Conservation (phyloP, 2,329 filamentous ascomycete genomes). For the Sporothrix pseudoabietina region DNA sequence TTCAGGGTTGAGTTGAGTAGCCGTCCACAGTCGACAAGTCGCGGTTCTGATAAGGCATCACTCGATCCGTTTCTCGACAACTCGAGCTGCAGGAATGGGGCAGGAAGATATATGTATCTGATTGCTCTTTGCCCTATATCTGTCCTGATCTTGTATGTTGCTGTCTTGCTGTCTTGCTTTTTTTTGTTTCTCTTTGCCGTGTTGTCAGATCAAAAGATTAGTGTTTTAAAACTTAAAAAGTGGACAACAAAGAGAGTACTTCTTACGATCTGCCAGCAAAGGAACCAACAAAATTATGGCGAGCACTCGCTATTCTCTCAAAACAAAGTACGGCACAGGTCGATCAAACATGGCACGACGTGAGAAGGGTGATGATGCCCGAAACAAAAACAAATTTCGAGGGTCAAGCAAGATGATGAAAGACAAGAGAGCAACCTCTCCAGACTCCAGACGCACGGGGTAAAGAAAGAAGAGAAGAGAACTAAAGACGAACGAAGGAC, state of each 20-base stretch:
- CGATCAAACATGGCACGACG: constrained; percentile 8
- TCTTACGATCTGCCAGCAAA: background rate
- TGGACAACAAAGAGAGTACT: background rate
- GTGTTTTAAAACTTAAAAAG: constrained; percentile 17
- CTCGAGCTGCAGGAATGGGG: background rate
- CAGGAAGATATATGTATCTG: constrained; percentile 16
- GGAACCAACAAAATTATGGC: background rate
- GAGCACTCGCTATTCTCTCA: background rate
- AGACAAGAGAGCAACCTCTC: background rate
- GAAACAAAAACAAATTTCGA: constrained; percentile 13
- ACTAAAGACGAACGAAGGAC: background rate
- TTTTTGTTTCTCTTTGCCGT: background rate
- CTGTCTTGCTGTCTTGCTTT: background rate
- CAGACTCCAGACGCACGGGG: constrained; percentile 10
- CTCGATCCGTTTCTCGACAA: background rate
- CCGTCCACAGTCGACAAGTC: background rate
- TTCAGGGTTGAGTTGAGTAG: background rate
- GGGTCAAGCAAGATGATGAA: constrained; percentile 23
- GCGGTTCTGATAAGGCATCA: constrained; percentile 9
- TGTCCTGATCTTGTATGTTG: background rate
- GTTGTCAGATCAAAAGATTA: background rate
- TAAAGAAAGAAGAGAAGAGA: background rate
- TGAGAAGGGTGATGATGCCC: constrained; percentile 10
- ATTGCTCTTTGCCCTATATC: background rate
- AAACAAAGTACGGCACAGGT: background rate